Base-by-base conservation (phyloP, 202 grass and related monocot genomes). In the Musa balbisiana region DNA sequence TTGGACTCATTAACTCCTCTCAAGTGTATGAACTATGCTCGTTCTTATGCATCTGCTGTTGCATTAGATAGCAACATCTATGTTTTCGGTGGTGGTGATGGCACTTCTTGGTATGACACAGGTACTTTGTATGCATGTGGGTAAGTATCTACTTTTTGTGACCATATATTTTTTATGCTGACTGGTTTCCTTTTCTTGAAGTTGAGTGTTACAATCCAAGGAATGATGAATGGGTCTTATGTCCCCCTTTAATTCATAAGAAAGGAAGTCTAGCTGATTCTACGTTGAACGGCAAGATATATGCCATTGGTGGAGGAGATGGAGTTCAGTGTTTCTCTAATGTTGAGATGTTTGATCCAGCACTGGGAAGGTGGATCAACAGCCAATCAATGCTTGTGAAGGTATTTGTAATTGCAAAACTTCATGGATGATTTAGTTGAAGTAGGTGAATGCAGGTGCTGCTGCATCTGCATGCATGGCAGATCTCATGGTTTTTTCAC, bases 311-410 rank as follows among this genome's bases (percentile, higher is more conserved):
- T 55, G 94, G 94, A 78, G 93, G 93, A 79, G 81, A 98, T 83
- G 90, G 85, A 65, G 27, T 72, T 67, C 80, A 87, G 72, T 82
- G 78, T 72, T 87, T 82, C 69, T 86, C 94, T 79, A 88, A 89
- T 75, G 87, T 98, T 76, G 94, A 98, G 83, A 93, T 98, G 77
- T 87, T 94, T 82, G 94, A 98, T 88, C 82, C 91, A 23, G 78
- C 80, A 69, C 83, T 92, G 71, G 86, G 87, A 73, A 93, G 89
- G 80, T 98, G 94, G 94, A 87, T 94, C 72, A 83, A 68, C 52
- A 79, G 67, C 33, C 80, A 85, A 25, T 89, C 88, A 55, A 88
- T 89, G 88, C 71, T 87, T 54, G 53, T 75, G n/a, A 65, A 62
- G 77, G 90, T 92, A 89, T 51, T n/a, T 51, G 10, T 43, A 43